A percentile compares a stretch with the other conserved stretches of the same genome.
Evolutionary conservation across 2,329 filamentous ascomycete species (phyloP).

Genomic region (Diaporthe amygdali): DNA sequence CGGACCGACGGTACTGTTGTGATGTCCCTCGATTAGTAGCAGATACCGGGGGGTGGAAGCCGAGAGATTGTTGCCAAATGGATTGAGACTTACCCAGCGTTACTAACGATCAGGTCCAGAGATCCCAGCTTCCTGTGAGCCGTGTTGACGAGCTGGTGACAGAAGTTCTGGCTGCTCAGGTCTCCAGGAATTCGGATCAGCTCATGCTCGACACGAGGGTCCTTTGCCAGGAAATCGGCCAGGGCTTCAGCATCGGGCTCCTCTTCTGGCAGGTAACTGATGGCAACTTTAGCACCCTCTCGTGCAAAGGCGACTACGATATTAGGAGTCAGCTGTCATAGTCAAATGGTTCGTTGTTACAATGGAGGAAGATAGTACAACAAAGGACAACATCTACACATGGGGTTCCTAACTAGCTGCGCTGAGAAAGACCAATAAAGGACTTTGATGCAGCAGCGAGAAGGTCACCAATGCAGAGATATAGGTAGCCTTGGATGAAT

Average conservation of each 20-base stretch:
- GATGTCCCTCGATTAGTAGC: not conserved
- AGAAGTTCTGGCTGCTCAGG: not conserved
- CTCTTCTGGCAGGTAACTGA: not conserved
- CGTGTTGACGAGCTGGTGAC: not conserved
- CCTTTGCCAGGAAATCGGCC: not conserved
- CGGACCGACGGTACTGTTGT: not conserved
- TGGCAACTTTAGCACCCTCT: not conserved
- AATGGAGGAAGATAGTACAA: not conserved
- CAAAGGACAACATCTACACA: not conserved
- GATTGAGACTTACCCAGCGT: constrained; percentile 1
- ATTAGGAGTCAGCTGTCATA: not conserved
- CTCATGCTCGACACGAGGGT: not conserved
- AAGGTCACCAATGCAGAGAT: too few relatives aligned
- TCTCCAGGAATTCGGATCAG: not conserved
- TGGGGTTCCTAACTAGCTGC: too few relatives aligned
- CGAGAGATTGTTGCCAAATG: too few relatives aligned
- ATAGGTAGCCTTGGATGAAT: not conserved
- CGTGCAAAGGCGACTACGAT: not conserved
- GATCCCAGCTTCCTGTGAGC: not conserved
- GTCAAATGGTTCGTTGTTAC: too few relatives aligned
- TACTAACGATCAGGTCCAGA: not conserved
- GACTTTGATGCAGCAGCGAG: too few relatives aligned
- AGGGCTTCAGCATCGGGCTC: not conserved
- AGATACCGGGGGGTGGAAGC: not conserved
- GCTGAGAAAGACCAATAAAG: too few relatives aligned